Conservation (phyloP, 805 yeast species). For the Zygosaccharomyces rouxii region DNA sequence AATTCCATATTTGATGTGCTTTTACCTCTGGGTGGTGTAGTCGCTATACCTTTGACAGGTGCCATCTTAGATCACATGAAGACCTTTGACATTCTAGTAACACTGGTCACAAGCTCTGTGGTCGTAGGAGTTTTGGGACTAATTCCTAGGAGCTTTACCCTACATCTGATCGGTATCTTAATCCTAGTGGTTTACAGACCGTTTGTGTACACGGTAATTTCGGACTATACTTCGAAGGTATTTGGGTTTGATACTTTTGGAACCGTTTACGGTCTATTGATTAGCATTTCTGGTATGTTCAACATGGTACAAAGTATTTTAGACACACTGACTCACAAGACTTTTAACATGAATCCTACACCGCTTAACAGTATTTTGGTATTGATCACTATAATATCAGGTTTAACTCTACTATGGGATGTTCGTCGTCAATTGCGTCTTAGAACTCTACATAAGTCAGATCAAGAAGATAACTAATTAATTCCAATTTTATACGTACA, state of each 20-base stretch:
- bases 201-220: constrained; percentile 85
- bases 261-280: constrained; percentile 81
- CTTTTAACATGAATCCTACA: constrained; percentile 67
- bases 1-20: constrained; percentile 81
- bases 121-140: constrained; percentile 70
- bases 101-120: constrained; percentile 52
- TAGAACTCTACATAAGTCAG: neutral
- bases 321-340: constrained; percentile 65
- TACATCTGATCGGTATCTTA: constrained; percentile 65
- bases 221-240: constrained; percentile 87
- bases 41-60: constrained; percentile 87
- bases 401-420: constrained; percentile 5
- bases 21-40: constrained; percentile 81
- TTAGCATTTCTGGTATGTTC: constrained; percentile 76
- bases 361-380: constrained; percentile 67
- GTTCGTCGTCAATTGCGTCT: constrained; percentile 6
- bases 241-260: constrained; percentile 93
- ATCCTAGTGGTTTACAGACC: constrained; percentile 82
- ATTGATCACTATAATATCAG: constrained; percentile 43
- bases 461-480: neutral
- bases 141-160: constrained; percentile 38
- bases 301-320: constrained; percentile 67
- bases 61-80: constrained; percentile 67
- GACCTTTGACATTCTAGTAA: constrained; percentile 51
- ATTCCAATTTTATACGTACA: neutral